Conservation (phyloP, 495 filamentous ascomycete genomes). For the Neurospora sp. region DNA sequence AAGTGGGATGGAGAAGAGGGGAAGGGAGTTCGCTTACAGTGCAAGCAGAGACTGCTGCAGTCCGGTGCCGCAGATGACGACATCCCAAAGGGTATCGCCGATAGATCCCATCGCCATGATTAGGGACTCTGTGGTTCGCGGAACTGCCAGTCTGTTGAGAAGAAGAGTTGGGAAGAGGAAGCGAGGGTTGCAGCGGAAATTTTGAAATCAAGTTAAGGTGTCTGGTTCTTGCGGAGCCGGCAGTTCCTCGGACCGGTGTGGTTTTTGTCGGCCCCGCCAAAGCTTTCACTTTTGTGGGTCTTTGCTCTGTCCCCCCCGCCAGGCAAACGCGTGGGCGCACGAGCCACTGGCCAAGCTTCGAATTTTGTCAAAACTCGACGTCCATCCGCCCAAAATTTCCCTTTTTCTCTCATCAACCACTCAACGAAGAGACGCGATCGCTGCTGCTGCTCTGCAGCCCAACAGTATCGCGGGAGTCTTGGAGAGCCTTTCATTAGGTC, state of each 20-base stretch:
- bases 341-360: not conserved
- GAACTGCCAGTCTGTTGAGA: constrained; percentile 13
- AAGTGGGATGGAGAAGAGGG: not conserved
- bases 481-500: constrained; percentile 63
- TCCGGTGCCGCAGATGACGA: constrained; percentile 82
- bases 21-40: constrained; percentile 53
- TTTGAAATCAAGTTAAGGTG: constrained; percentile 21
- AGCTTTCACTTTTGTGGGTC: not conserved
- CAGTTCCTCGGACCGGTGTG: constrained; percentile 11
- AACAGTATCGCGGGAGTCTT: constrained; percentile 29
- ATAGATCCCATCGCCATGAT: constrained; percentile 62
- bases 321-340: constrained; percentile 2
- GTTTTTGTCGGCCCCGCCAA: not conserved
- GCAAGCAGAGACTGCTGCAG: constrained; percentile 85
- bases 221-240: constrained; percentile 9
- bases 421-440: constrained; percentile 31
- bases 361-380: not conserved
- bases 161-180: constrained; percentile 15
- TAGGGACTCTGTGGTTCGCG: constrained; percentile 4
- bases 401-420: constrained; percentile 39
- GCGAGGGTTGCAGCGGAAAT: constrained; percentile 17
- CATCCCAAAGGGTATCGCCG: constrained; percentile 77
- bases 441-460: constrained; percentile 25
- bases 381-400: constrained; percentile 8
- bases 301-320: not conserved